Percentiles rank a stretch among this genome's conserved stretches.
These are phyloP conservation scores for Sechiopsis laciniata DNA, from an alignment of 306 rosid species.

Conservation along the genomic window DNA sequence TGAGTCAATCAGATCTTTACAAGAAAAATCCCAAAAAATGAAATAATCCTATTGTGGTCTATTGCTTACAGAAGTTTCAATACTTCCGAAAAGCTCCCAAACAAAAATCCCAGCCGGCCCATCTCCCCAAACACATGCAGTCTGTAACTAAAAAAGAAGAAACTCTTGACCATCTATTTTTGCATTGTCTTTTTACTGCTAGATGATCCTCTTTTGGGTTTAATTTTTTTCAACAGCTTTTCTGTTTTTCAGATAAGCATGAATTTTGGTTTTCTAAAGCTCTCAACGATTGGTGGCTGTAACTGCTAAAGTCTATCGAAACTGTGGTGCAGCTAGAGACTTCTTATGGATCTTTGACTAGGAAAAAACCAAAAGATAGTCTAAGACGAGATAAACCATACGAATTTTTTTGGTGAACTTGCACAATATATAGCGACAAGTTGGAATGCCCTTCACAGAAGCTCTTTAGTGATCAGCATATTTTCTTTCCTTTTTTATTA, in stretches of 20 bases:
- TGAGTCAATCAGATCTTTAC: background rate
- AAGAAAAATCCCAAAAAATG: slow-evolving; percentile 8
- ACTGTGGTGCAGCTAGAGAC: background rate
- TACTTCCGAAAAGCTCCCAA: background rate
- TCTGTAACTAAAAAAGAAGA: background rate
- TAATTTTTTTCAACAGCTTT: background rate
- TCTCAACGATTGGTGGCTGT: background rate
- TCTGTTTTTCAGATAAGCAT: background rate
- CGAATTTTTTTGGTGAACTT: background rate
- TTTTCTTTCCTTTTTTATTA: background rate
- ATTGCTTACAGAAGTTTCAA: background rate
- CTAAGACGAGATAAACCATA: background rate
- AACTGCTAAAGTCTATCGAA: background rate
- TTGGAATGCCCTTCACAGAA: slow-evolving; percentile 7
- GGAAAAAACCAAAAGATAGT: background rate
- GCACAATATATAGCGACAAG: background rate
- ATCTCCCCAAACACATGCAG: background rate
- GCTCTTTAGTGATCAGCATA: background rate
- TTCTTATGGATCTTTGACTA: slow-evolving; percentile 9
- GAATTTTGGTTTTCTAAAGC: background rate
- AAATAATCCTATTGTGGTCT: background rate
- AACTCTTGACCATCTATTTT: background rate
- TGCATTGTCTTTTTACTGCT: background rate
- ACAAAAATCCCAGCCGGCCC: background rate
- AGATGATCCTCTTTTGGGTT: background rate